Evolutionary conservation across 768 basidiomycete genomes (phyloP), one percentile per base, ranked within the genome.

Genomic region (Mycena belliarum): DNA sequence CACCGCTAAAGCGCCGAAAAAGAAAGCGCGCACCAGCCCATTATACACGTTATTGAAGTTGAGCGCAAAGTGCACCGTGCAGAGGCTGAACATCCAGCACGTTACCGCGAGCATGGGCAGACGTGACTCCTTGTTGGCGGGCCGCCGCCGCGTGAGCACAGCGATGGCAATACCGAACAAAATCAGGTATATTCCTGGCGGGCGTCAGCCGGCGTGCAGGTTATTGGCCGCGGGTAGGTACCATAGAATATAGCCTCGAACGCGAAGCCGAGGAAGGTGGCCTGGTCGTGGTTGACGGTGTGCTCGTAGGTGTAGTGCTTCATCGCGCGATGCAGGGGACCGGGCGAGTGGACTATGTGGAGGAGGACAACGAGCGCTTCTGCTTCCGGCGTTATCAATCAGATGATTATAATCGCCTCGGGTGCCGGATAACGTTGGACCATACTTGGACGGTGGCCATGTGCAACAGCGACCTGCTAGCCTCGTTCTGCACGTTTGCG

Each of bases 31-130:
- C 29, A 57, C 56, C 37, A 42, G 28, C 9, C 56, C 44, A 12
- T 57, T 40, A 23, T 57, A 57, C 1, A 57, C 56, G 26, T 57
- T 57, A 42, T 57, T 57, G 28, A 57, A 57, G 38, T 57, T 57
- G n/a, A 57, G 23, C 16, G 20, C 35, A 42, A 46, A 57, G 38
- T 57, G 56, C 21, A 29, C 35, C 4, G 56, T 57, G 18, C 56
- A 51, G 23, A 57, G 38, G 28, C 49, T 47, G 50, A 57, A 57
- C 56, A 57, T 51, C 2, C 37, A 26, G 38, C 49, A 52, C 11
- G 49, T 57, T 24, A 57, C 20, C 8, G 28, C 37, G 18, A 57
- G 20, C 26, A 57, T 40, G 4, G 37, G 20, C 8, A 28, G 15
- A 24, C 21, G 28, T 1, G 55, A 43, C 4, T 25, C 29, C 3